Evolutionary conservation across 2,329 filamentous ascomycete species (phyloP).

Genomic region (Canariomyces notabilis): DNA sequence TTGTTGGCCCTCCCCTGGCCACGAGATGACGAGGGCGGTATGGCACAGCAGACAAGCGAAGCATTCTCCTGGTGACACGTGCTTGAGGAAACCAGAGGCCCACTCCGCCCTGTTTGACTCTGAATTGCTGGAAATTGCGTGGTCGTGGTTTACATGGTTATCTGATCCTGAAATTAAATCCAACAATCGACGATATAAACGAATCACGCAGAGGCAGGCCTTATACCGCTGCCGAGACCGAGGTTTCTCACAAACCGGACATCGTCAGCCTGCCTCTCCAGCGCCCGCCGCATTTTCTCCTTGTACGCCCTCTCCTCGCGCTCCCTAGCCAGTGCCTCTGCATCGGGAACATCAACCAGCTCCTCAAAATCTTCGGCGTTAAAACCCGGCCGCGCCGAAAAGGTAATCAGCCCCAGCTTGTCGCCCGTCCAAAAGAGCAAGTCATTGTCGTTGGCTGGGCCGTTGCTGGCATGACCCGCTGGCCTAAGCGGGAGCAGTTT

Average conservation of each 20-base stretch:
- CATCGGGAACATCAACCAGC: slow-evolving; percentile 34
- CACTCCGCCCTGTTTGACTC: not conserved
- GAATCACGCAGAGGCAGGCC: slow-evolving; percentile 1
- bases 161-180: not conserved
- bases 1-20: not conserved
- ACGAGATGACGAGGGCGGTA: not conserved
- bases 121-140: not conserved
- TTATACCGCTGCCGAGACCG: slow-evolving; percentile 38
- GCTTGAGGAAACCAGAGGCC: not conserved
- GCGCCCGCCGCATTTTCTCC: slow-evolving; percentile 66
- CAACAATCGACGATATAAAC: not conserved
- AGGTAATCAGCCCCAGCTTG: slow-evolving; percentile 66
- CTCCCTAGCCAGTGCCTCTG: slow-evolving; percentile 46
- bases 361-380: slow-evolving; percentile 48
- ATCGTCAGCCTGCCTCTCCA: slow-evolving; percentile 75
- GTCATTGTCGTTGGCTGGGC: slow-evolving; percentile 53
- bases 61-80: not conserved
- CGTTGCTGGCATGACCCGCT: slow-evolving; percentile 30
- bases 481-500: slow-evolving; percentile 64
- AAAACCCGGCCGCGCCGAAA: slow-evolving; percentile 50
- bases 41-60: not conserved
- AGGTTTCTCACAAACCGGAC: slow-evolving; percentile 67
- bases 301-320: slow-evolving; percentile 51
- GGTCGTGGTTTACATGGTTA: not conserved
- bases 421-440: slow-evolving; percentile 86